Conservation (phyloP, 345 rosid species). For the Adansonia digitata region DNA sequence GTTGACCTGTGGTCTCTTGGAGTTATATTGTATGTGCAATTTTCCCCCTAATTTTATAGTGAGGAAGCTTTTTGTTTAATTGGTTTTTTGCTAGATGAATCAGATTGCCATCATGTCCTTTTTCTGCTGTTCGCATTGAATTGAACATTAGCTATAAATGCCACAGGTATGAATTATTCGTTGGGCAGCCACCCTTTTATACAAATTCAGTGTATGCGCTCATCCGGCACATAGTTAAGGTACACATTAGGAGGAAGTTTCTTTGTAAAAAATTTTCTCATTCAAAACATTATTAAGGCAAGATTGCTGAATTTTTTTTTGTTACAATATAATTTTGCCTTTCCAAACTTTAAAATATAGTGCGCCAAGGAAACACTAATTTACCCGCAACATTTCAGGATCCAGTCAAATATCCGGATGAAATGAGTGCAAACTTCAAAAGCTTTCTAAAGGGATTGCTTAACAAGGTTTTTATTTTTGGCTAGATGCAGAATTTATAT, state of each 20-base stretch:
- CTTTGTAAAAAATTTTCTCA: neutral
- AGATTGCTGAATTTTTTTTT: neutral
- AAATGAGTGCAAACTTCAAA: constrained; percentile 78
- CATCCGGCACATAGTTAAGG: constrained; percentile 95
- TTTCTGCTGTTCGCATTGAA: neutral
- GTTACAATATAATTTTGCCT: neutral
- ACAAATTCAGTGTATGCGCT: constrained; percentile 97
- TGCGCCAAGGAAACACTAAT: constrained; percentile 31
- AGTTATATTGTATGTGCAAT: constrained; percentile 73
- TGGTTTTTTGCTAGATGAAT: neutral
- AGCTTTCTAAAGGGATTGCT: constrained; percentile 95
- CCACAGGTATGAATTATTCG: constrained; percentile 89
- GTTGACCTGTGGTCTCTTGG: constrained; percentile 99
- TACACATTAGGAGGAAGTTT: constrained; percentile 19
- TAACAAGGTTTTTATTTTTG: constrained; percentile 53
- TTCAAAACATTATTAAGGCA: neutral
- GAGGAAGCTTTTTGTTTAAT: neutral
- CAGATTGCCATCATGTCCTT: neutral
- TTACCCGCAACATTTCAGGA: constrained; percentile 51
- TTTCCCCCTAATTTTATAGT: neutral
- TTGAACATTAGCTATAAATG: constrained; percentile 7
- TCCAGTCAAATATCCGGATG: constrained; percentile 94
- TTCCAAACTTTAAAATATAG: constrained; percentile 7
- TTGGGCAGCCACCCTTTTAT: constrained; percentile 98
- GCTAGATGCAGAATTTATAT: neutral